A percentile compares a stretch with the other conserved stretches of the same genome.
Conservation (phyloP, 305 asterid species). For the Solanum hybrid region DNA sequence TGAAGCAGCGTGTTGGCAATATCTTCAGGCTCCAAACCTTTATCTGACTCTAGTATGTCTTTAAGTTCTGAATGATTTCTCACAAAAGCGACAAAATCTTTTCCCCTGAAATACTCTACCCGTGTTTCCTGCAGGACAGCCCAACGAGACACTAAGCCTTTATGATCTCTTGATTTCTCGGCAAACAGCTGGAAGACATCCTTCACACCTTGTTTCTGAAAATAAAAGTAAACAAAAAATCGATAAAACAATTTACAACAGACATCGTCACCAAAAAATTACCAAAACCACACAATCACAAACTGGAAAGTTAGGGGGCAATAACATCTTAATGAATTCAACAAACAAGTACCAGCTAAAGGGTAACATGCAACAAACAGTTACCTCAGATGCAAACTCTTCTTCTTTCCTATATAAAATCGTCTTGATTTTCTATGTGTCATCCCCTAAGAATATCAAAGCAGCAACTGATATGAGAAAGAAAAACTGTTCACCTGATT, state of each 20-base stretch:
- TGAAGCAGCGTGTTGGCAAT: constrained; percentile 64
- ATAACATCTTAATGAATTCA: not conserved
- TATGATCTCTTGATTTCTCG: constrained; percentile 92
- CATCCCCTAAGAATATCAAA: not conserved
- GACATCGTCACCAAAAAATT: not conserved
- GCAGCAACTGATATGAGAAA: not conserved
- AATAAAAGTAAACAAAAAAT: constrained; percentile 12
- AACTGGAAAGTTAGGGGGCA: not conserved
- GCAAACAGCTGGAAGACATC: constrained; percentile 83
- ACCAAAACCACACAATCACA: not conserved
- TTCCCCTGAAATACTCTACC: constrained; percentile 95
- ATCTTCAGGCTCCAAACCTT: constrained; percentile 65
- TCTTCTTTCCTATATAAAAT: not conserved
- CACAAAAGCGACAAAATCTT: constrained; percentile 74
- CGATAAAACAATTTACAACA: not conserved
- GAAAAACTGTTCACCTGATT: not conserved
- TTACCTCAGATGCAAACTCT: constrained; percentile 4
- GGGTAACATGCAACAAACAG: constrained; percentile 10
- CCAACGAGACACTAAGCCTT: constrained; percentile 95
- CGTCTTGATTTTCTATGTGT: not conserved
- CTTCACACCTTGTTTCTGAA: constrained; percentile 76
- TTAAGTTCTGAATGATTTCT: constrained; percentile 74
- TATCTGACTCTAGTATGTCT: constrained; percentile 71
- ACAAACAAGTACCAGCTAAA: not conserved
- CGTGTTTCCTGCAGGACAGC: constrained; percentile 97